Conservation (phyloP, 192 early-diverging fungal species). For the Podila epicladia region DNA sequence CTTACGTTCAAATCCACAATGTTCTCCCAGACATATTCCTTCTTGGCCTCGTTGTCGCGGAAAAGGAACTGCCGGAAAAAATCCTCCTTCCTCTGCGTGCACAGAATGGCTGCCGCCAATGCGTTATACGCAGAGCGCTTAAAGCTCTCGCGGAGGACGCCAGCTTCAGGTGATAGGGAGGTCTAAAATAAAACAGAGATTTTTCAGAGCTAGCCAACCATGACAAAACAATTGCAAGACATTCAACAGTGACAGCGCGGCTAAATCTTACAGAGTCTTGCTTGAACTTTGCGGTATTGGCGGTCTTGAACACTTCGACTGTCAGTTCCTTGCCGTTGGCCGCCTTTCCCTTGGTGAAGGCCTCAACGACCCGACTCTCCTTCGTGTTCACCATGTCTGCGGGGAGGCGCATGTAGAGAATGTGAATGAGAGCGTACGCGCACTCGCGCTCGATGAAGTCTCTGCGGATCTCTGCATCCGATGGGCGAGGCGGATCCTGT, state of each 20-base stretch:
- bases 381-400: constrained; percentile 49
- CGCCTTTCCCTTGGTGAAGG: constrained; percentile 34
- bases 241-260: not conserved
- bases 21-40: constrained; percentile 68
- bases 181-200: constrained; percentile 8
- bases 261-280: constrained; percentile 20
- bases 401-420: constrained; percentile 56
- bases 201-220: too few relatives aligned
- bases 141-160: constrained; percentile 16
- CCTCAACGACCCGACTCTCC: constrained; percentile 47
- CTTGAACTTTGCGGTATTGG: constrained; percentile 51
- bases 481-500: constrained; percentile 18
- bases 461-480: constrained; percentile 29
- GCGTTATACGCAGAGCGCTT: constrained; percentile 70
- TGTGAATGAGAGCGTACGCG: constrained; percentile 46
- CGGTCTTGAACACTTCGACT: constrained; percentile 51
- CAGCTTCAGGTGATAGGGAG: constrained; percentile 15
- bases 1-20: constrained; percentile 61
- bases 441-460: constrained; percentile 45
- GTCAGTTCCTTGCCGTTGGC: constrained; percentile 55
- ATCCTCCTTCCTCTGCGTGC: constrained; percentile 64
- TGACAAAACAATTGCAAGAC: too few relatives aligned
- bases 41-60: constrained; percentile 60
- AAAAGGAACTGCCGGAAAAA: constrained; percentile 70
- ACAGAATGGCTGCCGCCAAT: constrained; percentile 59